Base-by-base conservation (phyloP, 2,329 filamentous ascomycete species). In the Eurotiales sp. region DNA sequence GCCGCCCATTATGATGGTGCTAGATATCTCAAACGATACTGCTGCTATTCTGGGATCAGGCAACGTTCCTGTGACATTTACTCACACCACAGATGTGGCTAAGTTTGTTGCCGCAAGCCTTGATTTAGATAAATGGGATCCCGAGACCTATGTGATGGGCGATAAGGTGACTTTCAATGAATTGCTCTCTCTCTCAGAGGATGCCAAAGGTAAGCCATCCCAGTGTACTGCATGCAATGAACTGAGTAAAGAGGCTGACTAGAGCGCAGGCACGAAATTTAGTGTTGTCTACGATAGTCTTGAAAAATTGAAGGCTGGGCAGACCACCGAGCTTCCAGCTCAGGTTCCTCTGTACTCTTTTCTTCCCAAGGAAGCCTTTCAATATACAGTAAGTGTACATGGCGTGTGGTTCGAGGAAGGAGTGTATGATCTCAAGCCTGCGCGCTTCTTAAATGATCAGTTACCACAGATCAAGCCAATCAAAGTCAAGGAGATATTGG, bases 271-370 rank as follows among this genome's bases (percentile, higher is more conserved):
- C 39, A 54, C 25, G 40, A 55, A 70, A n/a, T 58, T 71, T 52
- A 8, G 64, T 5, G 22, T 73, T 21, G 51, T 59, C 51, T 29
- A 65, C 39, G 48, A 72, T 22, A 23, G 40, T 19, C 11, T 69
- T 44, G 47, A 68, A 51, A 59, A 67, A 46, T 15, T 70, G 17
- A 58, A 59, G 40, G 37, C 11, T 2, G 66, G 63, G 4, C 41
- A 67, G 39, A 51, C 62, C 1, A 70, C 68, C 4, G 68, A 64
- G 41, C 50, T 67, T 17, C 64, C 64, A 0, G 48, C 46, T 32
- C 61, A 66, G 17, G 40, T 22, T 7, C 17, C 56, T 3, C 8
- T 58, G 3, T 65, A 65, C 21, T 12, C 45, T 3, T 52, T 51
- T 27, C 51, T 64, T 14, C 58, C 64, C 1, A 64, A 63, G 41